Conservation (phyloP, 768 basidiomycete genomes). For the Termitomyces sp. region DNA sequence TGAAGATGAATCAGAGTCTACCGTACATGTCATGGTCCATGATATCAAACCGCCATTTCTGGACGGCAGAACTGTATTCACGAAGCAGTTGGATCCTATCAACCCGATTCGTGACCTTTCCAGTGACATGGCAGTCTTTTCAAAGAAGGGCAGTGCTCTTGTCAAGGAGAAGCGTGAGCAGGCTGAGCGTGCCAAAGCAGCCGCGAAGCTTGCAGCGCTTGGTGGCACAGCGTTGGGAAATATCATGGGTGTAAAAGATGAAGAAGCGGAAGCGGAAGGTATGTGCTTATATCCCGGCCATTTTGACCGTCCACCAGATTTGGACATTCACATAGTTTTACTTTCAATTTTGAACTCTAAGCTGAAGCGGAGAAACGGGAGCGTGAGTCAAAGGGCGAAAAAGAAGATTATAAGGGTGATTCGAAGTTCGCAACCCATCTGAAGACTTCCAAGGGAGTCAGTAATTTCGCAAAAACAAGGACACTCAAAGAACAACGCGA, state of each 20-base stretch:
- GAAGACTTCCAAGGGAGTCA: constrained; percentile 72
- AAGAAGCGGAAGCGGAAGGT: constrained; percentile 91
- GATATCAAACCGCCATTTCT: constrained; percentile 97
- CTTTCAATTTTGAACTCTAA: constrained; percentile 33
- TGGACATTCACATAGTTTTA: constrained; percentile 76
- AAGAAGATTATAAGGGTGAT: constrained; percentile 83
- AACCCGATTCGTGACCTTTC: constrained; percentile 93
- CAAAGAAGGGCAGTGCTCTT: constrained; percentile 92
- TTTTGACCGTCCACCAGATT: constrained; percentile 34
- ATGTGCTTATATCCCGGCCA: constrained; percentile 28
- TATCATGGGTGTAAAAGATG: constrained; percentile 95
- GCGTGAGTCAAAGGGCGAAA: constrained; percentile 45
- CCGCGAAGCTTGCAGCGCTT: constrained; percentile 88
- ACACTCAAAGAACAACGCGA: constrained; percentile 94
- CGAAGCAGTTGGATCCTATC: constrained; percentile 94
- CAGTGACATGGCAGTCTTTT: constrained; percentile 93
- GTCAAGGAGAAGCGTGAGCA: constrained; percentile 97
- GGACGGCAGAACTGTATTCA: constrained; percentile 93
- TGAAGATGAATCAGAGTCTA: constrained; percentile 93
- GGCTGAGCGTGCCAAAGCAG: constrained; percentile 92
- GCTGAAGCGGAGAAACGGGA: constrained; percentile 50
- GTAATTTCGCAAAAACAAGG: constrained; percentile 72
- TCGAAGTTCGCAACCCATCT: constrained; percentile 97
- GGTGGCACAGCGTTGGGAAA: constrained; percentile 95
- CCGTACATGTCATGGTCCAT: constrained; percentile 96